Evolutionary conservation across 2,329 filamentous ascomycete genomes (phyloP).

Genomic region (Aspergillus texensis): DNA sequence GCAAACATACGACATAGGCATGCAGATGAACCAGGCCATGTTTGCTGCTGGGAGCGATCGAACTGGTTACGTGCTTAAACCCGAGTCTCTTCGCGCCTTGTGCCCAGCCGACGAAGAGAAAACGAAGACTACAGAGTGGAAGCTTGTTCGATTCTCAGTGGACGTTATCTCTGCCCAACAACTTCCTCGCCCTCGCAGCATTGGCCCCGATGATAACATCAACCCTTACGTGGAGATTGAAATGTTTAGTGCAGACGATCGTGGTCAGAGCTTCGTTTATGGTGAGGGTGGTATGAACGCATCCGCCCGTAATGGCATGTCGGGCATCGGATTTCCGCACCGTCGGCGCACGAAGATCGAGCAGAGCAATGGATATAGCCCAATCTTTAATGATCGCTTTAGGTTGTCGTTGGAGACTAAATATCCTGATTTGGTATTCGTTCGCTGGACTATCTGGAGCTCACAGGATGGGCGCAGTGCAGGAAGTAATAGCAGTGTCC

Average conservation of each 20-base stretch:
- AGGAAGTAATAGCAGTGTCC: conserved; percentile 62
- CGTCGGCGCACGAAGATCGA: conserved; percentile 79
- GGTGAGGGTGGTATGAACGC: conserved; percentile 68
- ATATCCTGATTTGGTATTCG: conserved; percentile 88
- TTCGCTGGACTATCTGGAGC: conserved; percentile 89
- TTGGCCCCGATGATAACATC: conserved; percentile 73
- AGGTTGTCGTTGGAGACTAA: conserved; percentile 87
- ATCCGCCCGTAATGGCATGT: conserved; percentile 65
- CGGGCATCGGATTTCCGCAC: conserved; percentile 71
- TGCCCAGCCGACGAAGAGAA: conserved; percentile 29
- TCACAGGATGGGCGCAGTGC: conserved; percentile 74
- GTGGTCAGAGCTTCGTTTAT: conserved; percentile 71
- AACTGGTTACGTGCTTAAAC: conserved; percentile 92
- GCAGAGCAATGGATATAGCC: conserved; percentile 90
- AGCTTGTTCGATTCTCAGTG: conserved; percentile 81
- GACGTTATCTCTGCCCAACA: conserved; percentile 93
- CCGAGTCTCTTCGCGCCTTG: conserved; percentile 69
- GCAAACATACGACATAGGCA: conserved; percentile 95
- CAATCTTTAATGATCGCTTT: conserved; percentile 78
- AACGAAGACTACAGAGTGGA: conserved; percentile 69
- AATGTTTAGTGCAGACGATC: conserved; percentile 91
- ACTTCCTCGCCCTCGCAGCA: conserved; percentile 77
- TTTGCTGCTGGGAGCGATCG: conserved; percentile 85
- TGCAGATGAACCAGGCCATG: conserved; percentile 98
- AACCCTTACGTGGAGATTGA: conserved; percentile 96